Base-by-base conservation (phyloP, 441 rosid species). In the Capsella rubella region DNA sequence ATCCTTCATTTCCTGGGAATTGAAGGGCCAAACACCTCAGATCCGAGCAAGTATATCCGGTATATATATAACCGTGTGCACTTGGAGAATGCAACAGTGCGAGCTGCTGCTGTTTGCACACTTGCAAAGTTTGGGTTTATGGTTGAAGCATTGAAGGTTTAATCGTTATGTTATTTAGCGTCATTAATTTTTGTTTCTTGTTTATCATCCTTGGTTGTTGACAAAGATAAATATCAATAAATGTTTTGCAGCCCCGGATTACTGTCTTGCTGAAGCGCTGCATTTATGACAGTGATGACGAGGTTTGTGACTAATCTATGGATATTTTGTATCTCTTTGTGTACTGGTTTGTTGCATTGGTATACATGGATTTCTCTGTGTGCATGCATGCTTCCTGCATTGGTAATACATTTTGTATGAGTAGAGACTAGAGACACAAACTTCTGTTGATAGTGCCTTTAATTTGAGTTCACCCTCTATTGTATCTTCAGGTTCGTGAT, bases 21-120 rank as follows among this genome's bases (percentile, higher is more conserved):
- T 73, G 99, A 95, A 81, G 99, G 99, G 59, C 99, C 99, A 27
- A 91, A 87, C 80, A 89, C 99, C 56, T 83, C 95, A n/a, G 98
- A 93, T 79, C 97, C 99, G 4, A 87, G 91, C 89, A 95, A 93
- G 82, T 95, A 89, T 72, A 95, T 95, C 72, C 85, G 99, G 27
- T 93, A 95, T 82, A 90, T 95, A 37, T 93, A 95, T 84, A 95
- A 95, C 65, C 97, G 98, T 63, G 96, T 95, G 59, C 99, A 95
- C 82, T 93, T 95, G 69, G 99, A 95, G 83, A 95, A 95, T 79
- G 98, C 99, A 45, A 95, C 98, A 64, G 98, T 93, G 47, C 90
- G 97, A 10, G 98, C 99, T 58, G 87, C 93, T 81, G 98, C 99
- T 76, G 97, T 95, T 55, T 88, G 91, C 83, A 95, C 99, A 64